Evolutionary conservation across 352 stramenopile species (phyloP).

Genomic region (Pythium aquatile): DNA sequence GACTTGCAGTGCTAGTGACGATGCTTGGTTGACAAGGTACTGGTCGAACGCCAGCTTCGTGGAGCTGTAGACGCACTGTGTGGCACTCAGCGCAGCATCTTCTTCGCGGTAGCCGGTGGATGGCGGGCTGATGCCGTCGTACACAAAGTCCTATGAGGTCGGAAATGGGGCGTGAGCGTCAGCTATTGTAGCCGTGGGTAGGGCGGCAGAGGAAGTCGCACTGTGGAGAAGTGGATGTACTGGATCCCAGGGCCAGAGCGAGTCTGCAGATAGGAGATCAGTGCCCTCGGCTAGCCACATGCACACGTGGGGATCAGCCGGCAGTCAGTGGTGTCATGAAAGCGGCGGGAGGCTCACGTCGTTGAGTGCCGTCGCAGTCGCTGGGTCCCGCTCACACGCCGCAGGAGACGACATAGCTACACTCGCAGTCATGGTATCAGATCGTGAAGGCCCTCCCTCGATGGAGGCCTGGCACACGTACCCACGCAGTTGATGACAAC

Average conservation of each 20-base stretch:
- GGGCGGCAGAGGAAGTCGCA: constrained; percentile 4
- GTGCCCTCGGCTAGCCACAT: constrained; percentile 39
- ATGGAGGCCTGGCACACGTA: constrained; percentile 17
- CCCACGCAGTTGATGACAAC: constrained; percentile 62
- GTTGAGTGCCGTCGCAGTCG: constrained; percentile 39
- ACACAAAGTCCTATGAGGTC: constrained; percentile 56
- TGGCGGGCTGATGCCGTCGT: constrained; percentile 33
- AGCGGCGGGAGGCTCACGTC: constrained; percentile 29
- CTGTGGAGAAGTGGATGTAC: constrained; percentile 66
- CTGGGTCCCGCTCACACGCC: constrained; percentile 49
- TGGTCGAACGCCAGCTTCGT: constrained; percentile 57
- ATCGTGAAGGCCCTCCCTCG: neutral
- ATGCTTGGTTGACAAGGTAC: constrained; percentile 23
- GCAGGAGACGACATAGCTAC: constrained; percentile 58
- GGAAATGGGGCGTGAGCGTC: too few species aligned
- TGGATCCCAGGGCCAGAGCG: constrained; percentile 26
- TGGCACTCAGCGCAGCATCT: constrained; percentile 21
- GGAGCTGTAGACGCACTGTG: constrained; percentile 35
- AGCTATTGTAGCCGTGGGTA: too few species aligned
- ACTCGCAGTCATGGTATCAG: neutral
- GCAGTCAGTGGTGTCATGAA: neutral
- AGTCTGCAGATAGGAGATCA: constrained; percentile 36
- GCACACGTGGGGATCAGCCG: neutral
- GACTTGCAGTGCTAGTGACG: constrained; percentile 8
- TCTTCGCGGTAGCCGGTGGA: constrained; percentile 38